Conservation (phyloP, 108 stramenopile species). For the Skeletonema potamos region DNA sequence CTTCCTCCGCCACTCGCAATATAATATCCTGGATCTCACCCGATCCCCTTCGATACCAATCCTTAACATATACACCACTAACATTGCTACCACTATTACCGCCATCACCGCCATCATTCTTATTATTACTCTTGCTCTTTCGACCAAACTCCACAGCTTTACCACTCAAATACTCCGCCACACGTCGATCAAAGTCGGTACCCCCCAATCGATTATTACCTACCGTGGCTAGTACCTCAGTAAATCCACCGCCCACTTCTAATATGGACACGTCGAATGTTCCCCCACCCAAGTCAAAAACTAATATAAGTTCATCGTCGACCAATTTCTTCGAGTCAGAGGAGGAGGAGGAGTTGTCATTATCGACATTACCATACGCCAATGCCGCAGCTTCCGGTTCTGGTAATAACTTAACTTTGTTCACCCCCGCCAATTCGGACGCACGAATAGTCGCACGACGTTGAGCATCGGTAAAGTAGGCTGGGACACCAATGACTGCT, state of each 20-base stretch:
- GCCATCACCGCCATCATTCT: constrained; percentile 3
- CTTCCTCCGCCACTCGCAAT: constrained; percentile 64
- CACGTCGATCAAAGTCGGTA: constrained; percentile 84
- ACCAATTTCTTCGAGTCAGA: constrained; percentile 31
- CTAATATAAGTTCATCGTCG: constrained; percentile 82
- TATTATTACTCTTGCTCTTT: not conserved
- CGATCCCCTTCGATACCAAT: constrained; percentile 37
- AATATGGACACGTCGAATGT: constrained; percentile 94
- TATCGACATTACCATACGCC: constrained; percentile 75
- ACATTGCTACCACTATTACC: not conserved
- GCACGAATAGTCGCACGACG: constrained; percentile 86
- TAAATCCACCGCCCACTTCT: constrained; percentile 81
- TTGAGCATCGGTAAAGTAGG: constrained; percentile 93
- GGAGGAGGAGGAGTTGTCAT: constrained; percentile 10
- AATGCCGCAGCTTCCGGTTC: constrained; percentile 97
- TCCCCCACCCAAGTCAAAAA: constrained; percentile 96
- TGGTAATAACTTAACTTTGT: constrained; percentile 83
- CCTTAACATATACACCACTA: constrained; percentile 9
- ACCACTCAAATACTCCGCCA: constrained; percentile 65
- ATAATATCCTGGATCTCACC: constrained; percentile 48
- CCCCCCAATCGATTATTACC: constrained; percentile 91
- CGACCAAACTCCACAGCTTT: constrained; percentile 37
- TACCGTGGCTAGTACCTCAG: constrained; percentile 88
- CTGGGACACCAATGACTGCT: constrained; percentile 93
- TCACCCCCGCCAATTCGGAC: constrained; percentile 78